phyloP scores from a whole-genome alignment of 148 eudicot genomes.

The Rhododendron kiyosumense region DNA sequence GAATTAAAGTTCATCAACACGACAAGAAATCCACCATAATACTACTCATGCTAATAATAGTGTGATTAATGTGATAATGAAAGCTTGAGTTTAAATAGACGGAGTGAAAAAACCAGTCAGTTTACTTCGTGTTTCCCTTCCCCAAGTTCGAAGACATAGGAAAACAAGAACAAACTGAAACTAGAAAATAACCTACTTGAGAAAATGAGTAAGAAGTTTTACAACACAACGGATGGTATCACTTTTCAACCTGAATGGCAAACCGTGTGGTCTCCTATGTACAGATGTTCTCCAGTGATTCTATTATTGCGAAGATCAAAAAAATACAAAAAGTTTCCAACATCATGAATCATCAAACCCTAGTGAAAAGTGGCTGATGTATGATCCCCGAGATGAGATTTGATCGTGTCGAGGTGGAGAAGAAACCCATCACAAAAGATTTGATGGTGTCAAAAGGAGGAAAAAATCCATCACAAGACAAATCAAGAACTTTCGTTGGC shows the following conservation, averaged over 20 bases:
- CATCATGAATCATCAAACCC: not conserved
- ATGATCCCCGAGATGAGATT: not conserved
- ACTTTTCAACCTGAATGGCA: not conserved
- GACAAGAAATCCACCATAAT: not conserved
- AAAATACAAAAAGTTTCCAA: not conserved
- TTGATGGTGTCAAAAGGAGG: not conserved
- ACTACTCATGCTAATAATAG: not conserved
- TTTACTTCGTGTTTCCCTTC: not conserved
- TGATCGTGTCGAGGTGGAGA: not conserved
- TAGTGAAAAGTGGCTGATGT: not conserved
- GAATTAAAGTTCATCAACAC: not conserved
- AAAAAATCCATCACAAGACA: not conserved
- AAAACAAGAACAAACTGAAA: too few species aligned
- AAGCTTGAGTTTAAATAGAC: not conserved
- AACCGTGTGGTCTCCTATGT: not conserved
- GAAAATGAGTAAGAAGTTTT: not conserved
- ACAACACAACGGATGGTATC: not conserved
- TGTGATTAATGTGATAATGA: not conserved
- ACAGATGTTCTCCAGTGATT: slow-evolving; percentile 1
- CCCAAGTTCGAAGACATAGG: not conserved
- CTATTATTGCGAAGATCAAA: not conserved
- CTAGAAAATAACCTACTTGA: not conserved
- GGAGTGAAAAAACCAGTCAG: not conserved
- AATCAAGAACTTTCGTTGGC: not conserved
- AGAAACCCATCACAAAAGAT: not conserved